phyloP scores from a whole-genome alignment of 139 green algal genomes.

The Picochlorum sp. region DNA sequence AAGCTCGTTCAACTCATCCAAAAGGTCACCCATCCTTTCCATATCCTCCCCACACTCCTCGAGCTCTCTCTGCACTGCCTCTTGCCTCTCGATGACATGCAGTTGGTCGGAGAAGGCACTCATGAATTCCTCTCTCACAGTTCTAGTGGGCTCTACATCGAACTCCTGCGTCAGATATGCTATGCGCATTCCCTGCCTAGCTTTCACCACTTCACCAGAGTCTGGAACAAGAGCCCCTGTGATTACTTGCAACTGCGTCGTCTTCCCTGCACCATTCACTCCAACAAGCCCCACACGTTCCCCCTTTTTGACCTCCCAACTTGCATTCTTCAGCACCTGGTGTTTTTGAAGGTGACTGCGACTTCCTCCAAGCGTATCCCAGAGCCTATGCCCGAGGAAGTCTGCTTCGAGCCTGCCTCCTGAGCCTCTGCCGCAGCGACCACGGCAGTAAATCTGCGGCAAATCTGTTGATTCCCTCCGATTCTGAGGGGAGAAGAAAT shows the following conservation, averaged over 20 bases:
- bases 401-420: background rate
- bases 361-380: conserved; percentile 64
- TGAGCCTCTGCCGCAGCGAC: background rate
- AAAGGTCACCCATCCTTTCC: conserved; percentile 71
- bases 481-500: too few relatives aligned
- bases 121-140: conserved; percentile 95
- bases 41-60: conserved; percentile 86
- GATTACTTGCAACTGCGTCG: conserved; percentile 96
- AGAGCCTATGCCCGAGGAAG: conserved; percentile 44
- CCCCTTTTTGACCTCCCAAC: conserved; percentile 94
- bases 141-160: conserved; percentile 79
- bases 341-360: conserved; percentile 84
- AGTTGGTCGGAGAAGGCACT: conserved; percentile 68
- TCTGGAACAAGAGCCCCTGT: conserved; percentile 79
- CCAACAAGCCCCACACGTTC: conserved; percentile 95
- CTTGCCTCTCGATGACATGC: conserved; percentile 54
- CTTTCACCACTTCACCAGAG: conserved; percentile 76
- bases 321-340: conserved; percentile 76
- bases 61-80: conserved; percentile 71
- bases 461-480: background rate
- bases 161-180: conserved; percentile 97
- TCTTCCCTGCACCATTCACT: conserved; percentile 98
- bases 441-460: background rate
- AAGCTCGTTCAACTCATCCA: conserved; percentile 86
- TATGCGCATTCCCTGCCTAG: conserved; percentile 75